A percentile compares a stretch with the other conserved stretches of the same genome.
Evolutionary conservation across 2,329 filamentous ascomycete genomes (phyloP).

Genomic region (Neonectria ditissima): DNA sequence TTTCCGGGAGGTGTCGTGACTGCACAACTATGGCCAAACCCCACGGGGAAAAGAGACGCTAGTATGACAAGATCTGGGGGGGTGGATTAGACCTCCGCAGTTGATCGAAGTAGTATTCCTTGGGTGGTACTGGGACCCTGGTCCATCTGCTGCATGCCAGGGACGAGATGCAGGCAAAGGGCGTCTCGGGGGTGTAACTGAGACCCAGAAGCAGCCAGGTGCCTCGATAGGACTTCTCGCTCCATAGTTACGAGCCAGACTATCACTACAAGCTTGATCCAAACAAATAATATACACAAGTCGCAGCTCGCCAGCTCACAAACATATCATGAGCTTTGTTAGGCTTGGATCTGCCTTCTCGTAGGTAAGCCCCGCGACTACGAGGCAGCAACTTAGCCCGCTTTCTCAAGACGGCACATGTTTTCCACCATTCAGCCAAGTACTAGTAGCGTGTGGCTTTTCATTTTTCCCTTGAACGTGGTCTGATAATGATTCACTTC

Average conservation of each 20-base stretch:
- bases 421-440: slow-evolving; percentile 10
- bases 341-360: no score
- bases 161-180: neutral
- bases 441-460: neutral
- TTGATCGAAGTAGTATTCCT: neutral
- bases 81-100: neutral
- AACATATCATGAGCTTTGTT: neutral
- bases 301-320: neutral
- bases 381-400: neutral
- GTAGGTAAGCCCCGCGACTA: neutral
- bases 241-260: no score
- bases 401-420: slow-evolving; percentile 14
- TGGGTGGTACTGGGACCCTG: neutral
- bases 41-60: slow-evolving; percentile 24
- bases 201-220: neutral
- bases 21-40: slow-evolving; percentile 4
- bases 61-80: slow-evolving; percentile 10
- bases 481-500: slow-evolving; percentile 22
- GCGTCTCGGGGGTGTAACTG: neutral
- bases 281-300: no score
- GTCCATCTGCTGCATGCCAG: neutral
- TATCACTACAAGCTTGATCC: no score
- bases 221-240: neutral
- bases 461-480: neutral
- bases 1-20: slow-evolving; percentile 18